These are phyloP conservation scores for Ophiostoma novo-ulmi DNA, from an alignment of 2,329 filamentous ascomycete species.

Conservation along the genomic window DNA sequence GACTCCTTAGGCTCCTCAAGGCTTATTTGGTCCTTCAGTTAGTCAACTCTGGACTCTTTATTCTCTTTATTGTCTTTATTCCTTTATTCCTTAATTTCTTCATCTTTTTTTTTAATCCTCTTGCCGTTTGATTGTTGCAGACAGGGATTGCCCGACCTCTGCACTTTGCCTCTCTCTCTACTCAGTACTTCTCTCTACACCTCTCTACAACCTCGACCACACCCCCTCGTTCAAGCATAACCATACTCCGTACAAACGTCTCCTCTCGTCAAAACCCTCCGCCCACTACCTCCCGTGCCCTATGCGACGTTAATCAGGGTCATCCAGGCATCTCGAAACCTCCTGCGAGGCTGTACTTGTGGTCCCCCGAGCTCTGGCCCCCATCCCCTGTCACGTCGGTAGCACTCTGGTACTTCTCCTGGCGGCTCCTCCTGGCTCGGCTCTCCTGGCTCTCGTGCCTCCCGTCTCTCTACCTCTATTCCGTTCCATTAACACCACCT, in stretches of 20 bases:
- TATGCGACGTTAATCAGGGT: conserved; percentile 42
- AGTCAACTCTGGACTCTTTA: not conserved
- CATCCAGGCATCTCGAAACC: conserved; percentile 38
- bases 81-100: not conserved
- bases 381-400: conserved; percentile 26
- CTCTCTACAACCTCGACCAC: not conserved
- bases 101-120: not conserved
- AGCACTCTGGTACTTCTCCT: not conserved
- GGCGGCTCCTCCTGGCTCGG: not conserved
- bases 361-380: conserved; percentile 35
- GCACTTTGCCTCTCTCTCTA: not conserved
- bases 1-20: not conserved
- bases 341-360: conserved; percentile 32
- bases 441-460: not conserved
- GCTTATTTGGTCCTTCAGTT: not conserved
- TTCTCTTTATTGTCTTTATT: not conserved
- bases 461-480: not conserved
- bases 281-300: not conserved
- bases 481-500: not conserved
- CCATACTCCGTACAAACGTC: not conserved
- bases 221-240: not conserved
- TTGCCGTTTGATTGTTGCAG: conserved; percentile 4
- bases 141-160: conserved; percentile 1
- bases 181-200: not conserved
- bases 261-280: not conserved